Base-by-base conservation (phyloP, 345 rosid genomes). In the Gossypioides kirkii region DNA sequence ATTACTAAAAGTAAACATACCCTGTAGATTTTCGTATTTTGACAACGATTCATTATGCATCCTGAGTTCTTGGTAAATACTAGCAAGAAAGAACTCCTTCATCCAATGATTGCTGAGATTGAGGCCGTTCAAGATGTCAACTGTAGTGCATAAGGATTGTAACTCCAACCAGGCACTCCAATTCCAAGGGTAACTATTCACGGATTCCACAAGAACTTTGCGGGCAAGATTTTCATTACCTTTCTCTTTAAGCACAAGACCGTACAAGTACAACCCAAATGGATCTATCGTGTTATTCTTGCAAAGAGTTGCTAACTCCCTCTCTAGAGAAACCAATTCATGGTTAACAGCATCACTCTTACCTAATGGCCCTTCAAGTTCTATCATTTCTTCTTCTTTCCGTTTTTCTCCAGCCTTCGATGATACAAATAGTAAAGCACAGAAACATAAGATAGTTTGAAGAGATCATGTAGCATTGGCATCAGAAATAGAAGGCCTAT, bases 81-180 rank as follows among this genome's bases (percentile, higher is more conserved):
- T 71, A 42, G 88, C 98, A 65, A 95, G 91, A 76, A 95, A 95
- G 83, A 91, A 95, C 73, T 95, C 98, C 84, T 92, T 95, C 98
- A 92, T 91, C 98, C 97, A 95, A 74, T 95, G 98, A 75, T 87
- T 90, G 74, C 74, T 86, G 76, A 95, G 88, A 79, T 74, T 85
- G 61, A 95, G 97, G 78, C 85, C 68, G 71, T 87, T 90, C 84
- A 95, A 78, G 69, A 84, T 86, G 76, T 92, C 96, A 0, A 87
- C 71, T 11, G 93, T 80, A 55, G 91, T 82, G 77, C 99, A 92
- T 65, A 90, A 75, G 14, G 96, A 90, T 81, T 86, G 97, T 76
- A 95, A 86, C 84, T 91, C 97, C 11, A 84, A 88, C 99, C 99
- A 95, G 63, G 99, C 99, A 87, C 78, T 90, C 99, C 99, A 95